Conservation (phyloP, 2,329 filamentous ascomycete species). For the Geosmithia morbida region DNA sequence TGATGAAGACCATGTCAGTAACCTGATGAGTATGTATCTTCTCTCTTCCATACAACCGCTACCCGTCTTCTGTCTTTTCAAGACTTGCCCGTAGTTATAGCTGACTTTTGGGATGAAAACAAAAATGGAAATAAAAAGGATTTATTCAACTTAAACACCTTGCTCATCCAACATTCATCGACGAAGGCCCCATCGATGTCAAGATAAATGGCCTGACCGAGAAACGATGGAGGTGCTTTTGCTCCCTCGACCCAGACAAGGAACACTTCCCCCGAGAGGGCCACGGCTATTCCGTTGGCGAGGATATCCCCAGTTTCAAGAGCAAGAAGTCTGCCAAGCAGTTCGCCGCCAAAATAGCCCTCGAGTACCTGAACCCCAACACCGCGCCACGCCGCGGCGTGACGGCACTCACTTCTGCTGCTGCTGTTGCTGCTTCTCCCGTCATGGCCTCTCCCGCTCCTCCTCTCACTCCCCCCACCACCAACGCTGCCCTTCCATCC, state of each 20-base stretch:
- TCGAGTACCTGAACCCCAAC: constrained; percentile 20
- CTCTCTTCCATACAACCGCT: background rate
- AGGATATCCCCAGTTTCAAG: constrained; percentile 19
- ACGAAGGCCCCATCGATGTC: constrained; percentile 6
- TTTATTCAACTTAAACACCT: constrained; percentile 5
- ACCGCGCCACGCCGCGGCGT: too few relatives aligned
- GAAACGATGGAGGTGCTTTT: constrained; percentile 11
- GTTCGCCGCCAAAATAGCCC: constrained; percentile 34
- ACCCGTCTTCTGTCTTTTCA: background rate
- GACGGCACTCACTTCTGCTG: too few relatives aligned
- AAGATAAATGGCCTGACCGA: constrained; percentile 6
- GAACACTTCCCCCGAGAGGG: constrained; percentile 14
- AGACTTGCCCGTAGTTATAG: too few relatives aligned
- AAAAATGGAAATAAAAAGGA: too few relatives aligned
- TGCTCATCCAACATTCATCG: constrained; percentile 4
- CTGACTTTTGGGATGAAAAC: too few relatives aligned
- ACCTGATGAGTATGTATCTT: constrained; percentile 11
- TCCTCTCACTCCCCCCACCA: too few relatives aligned
- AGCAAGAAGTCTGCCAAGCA: constrained; percentile 36
- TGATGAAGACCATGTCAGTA: constrained; percentile 13
- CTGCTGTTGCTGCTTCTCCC: too few relatives aligned
- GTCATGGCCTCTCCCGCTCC: too few relatives aligned
- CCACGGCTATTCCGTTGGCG: constrained; percentile 15
- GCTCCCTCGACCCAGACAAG: constrained; percentile 7
- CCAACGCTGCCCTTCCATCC: too few relatives aligned